phyloP scores from a whole-genome alignment of 2,329 filamentous ascomycete genomes.

The Lojkania enalia region DNA sequence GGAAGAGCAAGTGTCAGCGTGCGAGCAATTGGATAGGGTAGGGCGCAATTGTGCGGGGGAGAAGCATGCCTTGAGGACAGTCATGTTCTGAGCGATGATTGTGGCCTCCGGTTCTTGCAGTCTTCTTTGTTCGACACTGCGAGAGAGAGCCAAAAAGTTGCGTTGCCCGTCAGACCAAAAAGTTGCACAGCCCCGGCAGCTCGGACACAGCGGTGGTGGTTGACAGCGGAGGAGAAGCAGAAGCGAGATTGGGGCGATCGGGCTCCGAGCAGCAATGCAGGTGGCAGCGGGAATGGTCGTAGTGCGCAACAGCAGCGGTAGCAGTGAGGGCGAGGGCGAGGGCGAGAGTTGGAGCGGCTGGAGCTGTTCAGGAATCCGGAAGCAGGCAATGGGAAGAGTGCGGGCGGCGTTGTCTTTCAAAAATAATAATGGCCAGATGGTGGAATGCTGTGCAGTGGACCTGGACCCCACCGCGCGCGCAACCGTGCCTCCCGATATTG shows the following conservation, averaged over 20 bases:
- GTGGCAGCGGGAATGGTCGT: neutral
- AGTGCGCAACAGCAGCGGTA: neutral
- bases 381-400: conserved; percentile 5
- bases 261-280: conserved; percentile 6
- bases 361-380: neutral
- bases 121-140: conserved; percentile 21
- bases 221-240: conserved; percentile 12
- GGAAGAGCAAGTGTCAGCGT: conserved; percentile 32
- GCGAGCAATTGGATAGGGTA: conserved; percentile 16
- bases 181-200: conserved; percentile 20
- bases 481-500: conserved; percentile 23
- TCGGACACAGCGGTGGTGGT: conserved; percentile 10
- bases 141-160: conserved; percentile 9
- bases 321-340: conserved; percentile 3
- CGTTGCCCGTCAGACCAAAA: conserved; percentile 11
- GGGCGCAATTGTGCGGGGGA: conserved; percentile 15
- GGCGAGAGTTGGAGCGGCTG: conserved; percentile 4
- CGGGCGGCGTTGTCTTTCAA: conserved; percentile 10
- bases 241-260: conserved; percentile 9
- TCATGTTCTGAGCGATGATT: conserved; percentile 30
- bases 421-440: conserved; percentile 16
- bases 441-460: conserved; percentile 9
- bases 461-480: conserved; percentile 14
- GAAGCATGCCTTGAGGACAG: conserved; percentile 43
- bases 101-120: neutral